These are phyloP conservation scores for Trichosporon sp. DNA, from an alignment of 1,284 basidiomycete genomes.

Conservation along the genomic window DNA sequence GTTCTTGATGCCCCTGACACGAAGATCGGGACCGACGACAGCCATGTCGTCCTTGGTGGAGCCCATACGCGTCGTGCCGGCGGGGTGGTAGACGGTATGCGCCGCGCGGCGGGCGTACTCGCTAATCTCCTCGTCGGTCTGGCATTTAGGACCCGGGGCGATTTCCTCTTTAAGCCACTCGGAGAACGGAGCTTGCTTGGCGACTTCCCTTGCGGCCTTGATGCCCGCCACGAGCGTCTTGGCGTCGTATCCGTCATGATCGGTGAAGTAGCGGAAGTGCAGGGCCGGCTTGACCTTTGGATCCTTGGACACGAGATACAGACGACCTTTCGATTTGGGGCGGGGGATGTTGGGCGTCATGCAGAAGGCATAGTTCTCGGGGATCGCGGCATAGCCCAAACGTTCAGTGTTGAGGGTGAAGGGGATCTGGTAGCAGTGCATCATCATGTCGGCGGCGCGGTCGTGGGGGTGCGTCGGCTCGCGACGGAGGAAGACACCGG, in stretches of 20 bases:
- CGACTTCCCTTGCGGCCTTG: constrained; percentile 31
- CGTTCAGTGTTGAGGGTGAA: constrained; percentile 36
- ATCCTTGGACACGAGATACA: constrained; percentile 28
- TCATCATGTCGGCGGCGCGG: constrained; percentile 32
- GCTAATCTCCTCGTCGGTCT: constrained; percentile 32
- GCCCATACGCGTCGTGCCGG: constrained; percentile 33
- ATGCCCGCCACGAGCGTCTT: constrained; percentile 32
- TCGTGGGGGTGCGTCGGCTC: constrained; percentile 23
- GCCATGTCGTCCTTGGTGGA: constrained; percentile 20
- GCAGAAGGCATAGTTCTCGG: constrained; percentile 33
- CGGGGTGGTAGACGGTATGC: constrained; percentile 35
- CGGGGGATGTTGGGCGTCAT: constrained; percentile 36
- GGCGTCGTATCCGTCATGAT: constrained; percentile 33
- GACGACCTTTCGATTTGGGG: constrained; percentile 26
- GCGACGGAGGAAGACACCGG: constrained; percentile 33
- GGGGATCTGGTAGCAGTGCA: constrained; percentile 37
- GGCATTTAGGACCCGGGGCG: constrained; percentile 23
- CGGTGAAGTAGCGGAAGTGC: constrained; percentile 36
- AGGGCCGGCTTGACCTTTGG: constrained; percentile 32
- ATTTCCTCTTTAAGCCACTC: constrained; percentile 33
- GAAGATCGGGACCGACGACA: constrained; percentile 29
- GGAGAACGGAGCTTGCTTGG: constrained; percentile 31
- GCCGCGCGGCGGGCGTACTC: constrained; percentile 33
- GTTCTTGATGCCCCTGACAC: constrained; percentile 30
- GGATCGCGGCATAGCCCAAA: constrained; percentile 28